A percentile compares a stretch with the other conserved stretches of the same genome.
These are phyloP conservation scores for Allium fistulosum DNA, from an alignment of 106 monocot species.

Conservation along the genomic window DNA sequence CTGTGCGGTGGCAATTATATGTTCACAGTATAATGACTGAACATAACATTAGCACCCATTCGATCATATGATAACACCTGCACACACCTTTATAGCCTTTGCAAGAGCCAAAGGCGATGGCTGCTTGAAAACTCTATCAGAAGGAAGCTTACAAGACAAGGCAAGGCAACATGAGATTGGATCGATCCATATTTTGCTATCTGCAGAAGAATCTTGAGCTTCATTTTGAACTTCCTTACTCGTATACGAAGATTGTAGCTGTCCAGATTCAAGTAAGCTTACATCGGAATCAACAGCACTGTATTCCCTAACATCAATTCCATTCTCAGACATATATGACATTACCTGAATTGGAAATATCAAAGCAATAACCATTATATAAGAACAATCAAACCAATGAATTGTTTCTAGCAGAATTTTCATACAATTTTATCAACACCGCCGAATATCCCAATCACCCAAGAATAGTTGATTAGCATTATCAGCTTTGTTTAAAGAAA, in stretches of 20 bases:
- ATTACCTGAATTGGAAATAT: slow-evolving; percentile 31
- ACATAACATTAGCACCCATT: too few species aligned
- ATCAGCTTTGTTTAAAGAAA: too few species aligned
- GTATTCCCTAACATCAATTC: slow-evolving; percentile 66
- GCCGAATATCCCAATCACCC: too few species aligned
- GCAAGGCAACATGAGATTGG: slow-evolving; percentile 70
- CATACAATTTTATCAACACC: too few species aligned
- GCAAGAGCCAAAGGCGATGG: slow-evolving; percentile 91
- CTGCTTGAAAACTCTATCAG: slow-evolving; percentile 50
- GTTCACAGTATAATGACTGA: too few species aligned
- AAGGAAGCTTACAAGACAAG: slow-evolving; percentile 45
- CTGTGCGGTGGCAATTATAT: too few species aligned
- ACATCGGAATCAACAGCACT: slow-evolving; percentile 55
- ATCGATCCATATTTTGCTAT: slow-evolving; percentile 70
- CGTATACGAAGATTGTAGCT: slow-evolving; percentile 24
- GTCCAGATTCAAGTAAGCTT: slow-evolving; percentile 64
- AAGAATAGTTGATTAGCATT: too few species aligned
- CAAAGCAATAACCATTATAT: neutral
- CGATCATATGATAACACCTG: too few species aligned
- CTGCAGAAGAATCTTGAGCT: slow-evolving; percentile 7
- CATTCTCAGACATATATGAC: slow-evolving; percentile 54
- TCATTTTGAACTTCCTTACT: slow-evolving; percentile 2
- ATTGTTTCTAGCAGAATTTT: too few species aligned
- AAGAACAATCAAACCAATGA: too few species aligned
- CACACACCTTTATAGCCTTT: slow-evolving; percentile 67